Percentiles rank a stretch among this genome's conserved stretches.
Conservation (phyloP, 192 early-diverging fungal species). For the Rhizoclosmatium sp. region DNA sequence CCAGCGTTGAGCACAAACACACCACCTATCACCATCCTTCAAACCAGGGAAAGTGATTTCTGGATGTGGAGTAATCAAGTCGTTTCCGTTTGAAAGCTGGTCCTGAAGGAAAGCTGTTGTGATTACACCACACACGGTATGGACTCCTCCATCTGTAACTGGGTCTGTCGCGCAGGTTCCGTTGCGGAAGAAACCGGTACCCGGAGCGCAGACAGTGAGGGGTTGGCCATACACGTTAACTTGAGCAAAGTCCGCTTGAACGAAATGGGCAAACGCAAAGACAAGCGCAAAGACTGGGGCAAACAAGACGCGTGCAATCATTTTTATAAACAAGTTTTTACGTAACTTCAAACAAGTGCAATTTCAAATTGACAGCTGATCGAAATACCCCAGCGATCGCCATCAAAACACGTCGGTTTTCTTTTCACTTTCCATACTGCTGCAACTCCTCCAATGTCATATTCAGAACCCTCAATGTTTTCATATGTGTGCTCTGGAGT, state of each 20-base stretch:
- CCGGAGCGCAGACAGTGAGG: background rate
- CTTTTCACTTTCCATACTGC: background rate
- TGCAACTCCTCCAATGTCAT: constrained; percentile 19
- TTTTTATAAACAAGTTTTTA: too few relatives aligned
- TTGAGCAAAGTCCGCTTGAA: background rate
- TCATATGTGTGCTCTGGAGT: constrained; percentile 8
- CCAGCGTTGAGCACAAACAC: constrained; percentile 17
- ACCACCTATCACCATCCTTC: constrained; percentile 23
- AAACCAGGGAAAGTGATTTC: constrained; percentile 13
- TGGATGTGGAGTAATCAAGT: constrained; percentile 16
- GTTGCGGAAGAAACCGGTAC: constrained; percentile 26
- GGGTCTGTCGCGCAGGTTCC: constrained; percentile 18
- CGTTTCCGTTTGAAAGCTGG: constrained; percentile 3
- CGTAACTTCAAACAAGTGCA: too few relatives aligned
- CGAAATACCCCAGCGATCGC: too few relatives aligned
- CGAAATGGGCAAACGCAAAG: too few relatives aligned
- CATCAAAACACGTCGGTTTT: too few relatives aligned
- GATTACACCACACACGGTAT: constrained; percentile 15
- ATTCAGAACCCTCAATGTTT: background rate
- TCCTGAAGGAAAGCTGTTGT: background rate
- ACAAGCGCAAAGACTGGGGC: too few relatives aligned
- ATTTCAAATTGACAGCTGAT: too few relatives aligned
- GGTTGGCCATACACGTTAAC: constrained; percentile 19
- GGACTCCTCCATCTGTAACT: background rate
- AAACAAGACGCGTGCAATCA: too few relatives aligned